These are phyloP conservation scores for Bipolaris gigantea DNA, from an alignment of 2,329 filamentous ascomycete species.

Conservation along the genomic window DNA sequence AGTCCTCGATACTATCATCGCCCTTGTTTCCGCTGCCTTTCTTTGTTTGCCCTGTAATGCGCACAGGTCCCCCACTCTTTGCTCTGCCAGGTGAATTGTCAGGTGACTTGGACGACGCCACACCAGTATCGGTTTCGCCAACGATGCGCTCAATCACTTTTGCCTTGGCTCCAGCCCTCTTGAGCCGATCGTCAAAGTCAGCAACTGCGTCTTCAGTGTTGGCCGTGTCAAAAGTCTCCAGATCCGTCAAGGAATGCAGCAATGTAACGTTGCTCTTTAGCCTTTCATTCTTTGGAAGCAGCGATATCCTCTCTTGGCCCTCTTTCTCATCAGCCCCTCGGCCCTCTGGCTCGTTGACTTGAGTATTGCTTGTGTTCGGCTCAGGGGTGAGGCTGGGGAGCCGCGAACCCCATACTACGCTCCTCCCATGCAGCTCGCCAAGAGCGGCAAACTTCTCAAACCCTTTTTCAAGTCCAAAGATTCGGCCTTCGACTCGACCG, in stretches of 20 bases:
- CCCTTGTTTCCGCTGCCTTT: slow-evolving; percentile 20
- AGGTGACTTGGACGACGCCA: slow-evolving; percentile 9
- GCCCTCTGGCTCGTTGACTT: not conserved
- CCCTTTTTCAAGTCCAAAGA: slow-evolving; percentile 87
- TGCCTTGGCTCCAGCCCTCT: slow-evolving; percentile 78
- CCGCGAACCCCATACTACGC: slow-evolving; percentile 81
- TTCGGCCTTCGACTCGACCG: slow-evolving; percentile 83
- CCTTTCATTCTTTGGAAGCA: slow-evolving; percentile 60
- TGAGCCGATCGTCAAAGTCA: slow-evolving; percentile 87
- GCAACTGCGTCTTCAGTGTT: slow-evolving; percentile 89
- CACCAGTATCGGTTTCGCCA: slow-evolving; percentile 37
- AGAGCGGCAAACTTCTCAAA: slow-evolving; percentile 89
- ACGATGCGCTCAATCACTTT: slow-evolving; percentile 80
- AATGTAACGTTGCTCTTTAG: slow-evolving; percentile 75
- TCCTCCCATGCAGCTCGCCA: slow-evolving; percentile 75
- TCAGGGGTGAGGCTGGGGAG: slow-evolving; percentile 40
- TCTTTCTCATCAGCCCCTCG: not conserved
- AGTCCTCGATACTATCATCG: slow-evolving; percentile 42
- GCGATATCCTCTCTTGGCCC: slow-evolving; percentile 44
- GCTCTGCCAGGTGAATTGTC: slow-evolving; percentile 37
- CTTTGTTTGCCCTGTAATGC: slow-evolving; percentile 19
- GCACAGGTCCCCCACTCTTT: slow-evolving; percentile 19
- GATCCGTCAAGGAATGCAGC: slow-evolving; percentile 77
- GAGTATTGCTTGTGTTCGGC: not conserved
- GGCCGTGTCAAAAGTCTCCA: slow-evolving; percentile 72